Percentiles rank a stretch among this genome's conserved stretches.
Conservation (phyloP, 2,329 filamentous ascomycete genomes). For the Verruconis gallopava region DNA sequence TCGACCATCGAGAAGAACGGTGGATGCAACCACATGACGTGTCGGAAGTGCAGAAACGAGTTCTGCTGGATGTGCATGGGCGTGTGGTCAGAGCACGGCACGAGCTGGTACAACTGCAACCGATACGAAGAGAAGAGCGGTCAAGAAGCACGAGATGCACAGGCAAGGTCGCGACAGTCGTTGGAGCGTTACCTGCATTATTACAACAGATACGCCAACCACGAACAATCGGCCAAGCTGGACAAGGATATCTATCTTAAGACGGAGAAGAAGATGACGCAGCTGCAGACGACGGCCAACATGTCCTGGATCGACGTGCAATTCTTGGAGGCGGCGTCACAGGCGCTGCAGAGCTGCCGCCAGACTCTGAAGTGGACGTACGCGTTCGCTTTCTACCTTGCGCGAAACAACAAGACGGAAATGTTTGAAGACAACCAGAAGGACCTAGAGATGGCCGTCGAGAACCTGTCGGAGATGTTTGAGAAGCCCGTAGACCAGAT, state of each 20-base stretch:
- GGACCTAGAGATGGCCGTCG: slow-evolving; percentile 92
- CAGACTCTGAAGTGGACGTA: slow-evolving; percentile 99
- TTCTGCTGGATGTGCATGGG: slow-evolving; percentile 99
- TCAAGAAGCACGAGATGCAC: slow-evolving; percentile 75
- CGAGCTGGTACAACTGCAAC: slow-evolving; percentile 99
- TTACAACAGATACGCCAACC: slow-evolving; percentile 97
- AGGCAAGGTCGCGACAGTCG: slow-evolving; percentile 79
- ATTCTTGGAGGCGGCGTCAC: slow-evolving; percentile 84
- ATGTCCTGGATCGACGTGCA: slow-evolving; percentile 99
- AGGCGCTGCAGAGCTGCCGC: slow-evolving; percentile 89
- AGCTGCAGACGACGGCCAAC: slow-evolving; percentile 81
- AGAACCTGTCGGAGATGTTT: slow-evolving; percentile 97
- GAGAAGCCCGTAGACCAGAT: slow-evolving; percentile 90
- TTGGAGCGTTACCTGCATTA: slow-evolving; percentile 96
- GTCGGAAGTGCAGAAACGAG: slow-evolving; percentile 86
- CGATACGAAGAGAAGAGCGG: slow-evolving; percentile 94
- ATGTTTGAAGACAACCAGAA: slow-evolving; percentile 99
- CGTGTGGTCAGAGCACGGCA: slow-evolving; percentile 94
- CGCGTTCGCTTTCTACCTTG: slow-evolving; percentile 95
- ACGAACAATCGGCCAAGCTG: slow-evolving; percentile 91
- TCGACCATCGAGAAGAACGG: slow-evolving; percentile 99
- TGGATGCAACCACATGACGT: slow-evolving; percentile 97
- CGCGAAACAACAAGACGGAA: slow-evolving; percentile 84
- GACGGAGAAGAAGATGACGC: slow-evolving; percentile 98
- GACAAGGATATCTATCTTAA: slow-evolving; percentile 94